Conservation (phyloP, 2,329 filamentous ascomycete species). For the Verticillium albo-atrum region DNA sequence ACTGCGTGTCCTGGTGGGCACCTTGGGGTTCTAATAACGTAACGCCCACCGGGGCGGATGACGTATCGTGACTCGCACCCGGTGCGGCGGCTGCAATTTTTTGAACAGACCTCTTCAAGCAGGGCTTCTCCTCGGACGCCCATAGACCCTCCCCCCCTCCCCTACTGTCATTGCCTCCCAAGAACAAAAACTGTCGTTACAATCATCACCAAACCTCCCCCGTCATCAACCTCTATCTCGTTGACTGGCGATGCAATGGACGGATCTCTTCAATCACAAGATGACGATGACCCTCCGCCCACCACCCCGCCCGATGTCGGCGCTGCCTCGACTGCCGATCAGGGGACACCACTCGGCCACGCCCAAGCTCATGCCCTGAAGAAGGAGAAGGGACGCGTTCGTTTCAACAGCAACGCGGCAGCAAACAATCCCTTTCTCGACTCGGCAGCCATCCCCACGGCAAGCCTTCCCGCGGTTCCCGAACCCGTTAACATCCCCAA, state of each 20-base stretch:
- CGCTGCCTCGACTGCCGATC: neutral
- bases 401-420: conserved; percentile 42
- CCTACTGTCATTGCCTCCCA: neutral
- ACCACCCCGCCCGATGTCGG: conserved; percentile 5
- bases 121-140: neutral
- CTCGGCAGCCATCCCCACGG: conserved; percentile 8
- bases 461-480: conserved; percentile 11
- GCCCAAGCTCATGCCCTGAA: conserved; percentile 18
- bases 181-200: neutral
- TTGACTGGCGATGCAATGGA: conserved; percentile 11
- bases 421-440: conserved; percentile 19
- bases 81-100: neutral
- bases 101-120: neutral
- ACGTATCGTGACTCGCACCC: neutral
- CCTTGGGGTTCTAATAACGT: neutral
- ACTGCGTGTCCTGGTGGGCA: neutral
- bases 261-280: conserved; percentile 5
- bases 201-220: neutral
- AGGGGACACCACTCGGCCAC: neutral
- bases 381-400: conserved; percentile 42
- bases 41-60: neutral
- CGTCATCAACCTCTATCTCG: neutral
- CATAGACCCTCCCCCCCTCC: neutral
- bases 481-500: conserved; percentile 15
- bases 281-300: conserved; percentile 10